phyloP scores from a whole-genome alignment of 306 rosid species.

The Citrullus amarus region DNA sequence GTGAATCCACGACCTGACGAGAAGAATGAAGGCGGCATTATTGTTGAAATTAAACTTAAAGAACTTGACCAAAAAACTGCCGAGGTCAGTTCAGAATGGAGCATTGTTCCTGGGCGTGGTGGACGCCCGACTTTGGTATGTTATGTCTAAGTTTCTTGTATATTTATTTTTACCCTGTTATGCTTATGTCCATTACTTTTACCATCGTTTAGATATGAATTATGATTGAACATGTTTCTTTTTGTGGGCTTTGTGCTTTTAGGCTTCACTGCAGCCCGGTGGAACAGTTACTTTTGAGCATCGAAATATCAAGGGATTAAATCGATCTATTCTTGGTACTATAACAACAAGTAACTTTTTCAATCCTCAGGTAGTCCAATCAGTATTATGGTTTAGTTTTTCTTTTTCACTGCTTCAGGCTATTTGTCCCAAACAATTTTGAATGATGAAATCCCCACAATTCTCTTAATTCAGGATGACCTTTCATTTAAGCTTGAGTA shows the following conservation, averaged over 20 bases:
- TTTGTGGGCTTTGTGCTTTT: conserved; percentile 15
- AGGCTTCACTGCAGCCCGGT: conserved; percentile 98
- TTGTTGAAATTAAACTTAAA: conserved; percentile 83
- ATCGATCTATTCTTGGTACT: conserved; percentile 73
- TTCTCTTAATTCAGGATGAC: conserved; percentile 53
- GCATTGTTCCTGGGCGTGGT: conserved; percentile 90
- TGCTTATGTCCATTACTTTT: background rate
- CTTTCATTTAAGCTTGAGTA: conserved; percentile 95
- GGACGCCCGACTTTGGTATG: conserved; percentile 88
- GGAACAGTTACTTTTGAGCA: conserved; percentile 85
- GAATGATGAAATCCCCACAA: conserved; percentile 3
- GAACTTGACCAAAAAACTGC: conserved; percentile 91
- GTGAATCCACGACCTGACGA: conserved; percentile 95
- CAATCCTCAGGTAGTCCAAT: conserved; percentile 57
- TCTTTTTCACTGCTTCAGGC: background rate
- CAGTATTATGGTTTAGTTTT: background rate
- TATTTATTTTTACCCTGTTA: background rate
- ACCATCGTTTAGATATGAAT: background rate
- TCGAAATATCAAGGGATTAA: conserved; percentile 69
- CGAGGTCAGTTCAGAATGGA: conserved; percentile 93
- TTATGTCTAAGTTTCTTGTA: background rate
- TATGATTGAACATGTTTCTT: background rate
- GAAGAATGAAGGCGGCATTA: conserved; percentile 83
- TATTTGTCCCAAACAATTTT: background rate
- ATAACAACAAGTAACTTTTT: conserved; percentile 72